These are phyloP conservation scores for Globisporangium paddicum DNA, from an alignment of 352 stramenopile species.

Conservation along the genomic window DNA sequence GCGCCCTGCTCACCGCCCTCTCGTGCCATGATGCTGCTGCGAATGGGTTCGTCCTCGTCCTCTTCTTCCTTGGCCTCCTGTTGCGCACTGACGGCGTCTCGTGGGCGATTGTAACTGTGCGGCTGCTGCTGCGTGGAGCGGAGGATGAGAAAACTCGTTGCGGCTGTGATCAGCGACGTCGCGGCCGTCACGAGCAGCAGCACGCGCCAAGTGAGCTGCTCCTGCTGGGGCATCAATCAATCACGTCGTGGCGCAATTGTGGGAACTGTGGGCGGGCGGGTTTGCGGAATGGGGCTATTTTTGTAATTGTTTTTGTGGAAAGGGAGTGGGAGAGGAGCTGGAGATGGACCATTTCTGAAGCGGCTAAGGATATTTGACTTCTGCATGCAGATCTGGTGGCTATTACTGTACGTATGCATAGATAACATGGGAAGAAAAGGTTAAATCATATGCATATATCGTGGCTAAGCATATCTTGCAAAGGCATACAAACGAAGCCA, in stretches of 20 bases:
- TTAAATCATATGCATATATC: not conserved
- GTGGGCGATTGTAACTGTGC: slow-evolving; percentile 10
- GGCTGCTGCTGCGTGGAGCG: slow-evolving; percentile 20
- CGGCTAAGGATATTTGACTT: not conserved
- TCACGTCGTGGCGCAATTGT: slow-evolving; percentile 3
- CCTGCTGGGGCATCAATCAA: not conserved
- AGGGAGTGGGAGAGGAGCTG: not conserved
- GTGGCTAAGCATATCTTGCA: not conserved
- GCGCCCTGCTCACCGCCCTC: not conserved
- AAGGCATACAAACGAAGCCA: not conserved
- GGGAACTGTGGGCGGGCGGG: not conserved
- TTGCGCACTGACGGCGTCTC: not conserved
- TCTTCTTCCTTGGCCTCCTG: slow-evolving; percentile 15
- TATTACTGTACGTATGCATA: not conserved
- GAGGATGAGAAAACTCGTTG: slow-evolving; percentile 41
- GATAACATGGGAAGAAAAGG: too few relatives aligned
- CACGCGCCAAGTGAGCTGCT: slow-evolving; percentile 43
- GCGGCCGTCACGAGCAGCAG: slow-evolving; percentile 47
- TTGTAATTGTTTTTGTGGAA: too few relatives aligned
- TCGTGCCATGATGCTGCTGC: slow-evolving; percentile 1
- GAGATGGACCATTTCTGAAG: not conserved
- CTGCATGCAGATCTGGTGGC: not conserved
- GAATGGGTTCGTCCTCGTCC: not conserved
- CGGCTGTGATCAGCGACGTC: slow-evolving; percentile 53
- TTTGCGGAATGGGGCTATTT: not conserved